Evolutionary conservation across 306 rosid genomes (phyloP).

Genomic region (Prinsepia uniflora): DNA sequence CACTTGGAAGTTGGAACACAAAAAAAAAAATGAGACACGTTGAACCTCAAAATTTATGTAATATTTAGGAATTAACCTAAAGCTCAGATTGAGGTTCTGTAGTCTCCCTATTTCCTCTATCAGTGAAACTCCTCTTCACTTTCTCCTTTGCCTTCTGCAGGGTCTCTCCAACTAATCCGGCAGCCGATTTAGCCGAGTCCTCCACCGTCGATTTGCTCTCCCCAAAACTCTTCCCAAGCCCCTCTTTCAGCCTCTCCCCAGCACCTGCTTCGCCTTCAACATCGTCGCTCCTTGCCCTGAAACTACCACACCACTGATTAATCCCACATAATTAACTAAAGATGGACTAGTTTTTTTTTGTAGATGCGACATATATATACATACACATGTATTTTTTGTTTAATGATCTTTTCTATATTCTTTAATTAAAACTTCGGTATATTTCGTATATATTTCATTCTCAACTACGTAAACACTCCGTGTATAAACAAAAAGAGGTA

Average conservation of each 20-base stretch:
- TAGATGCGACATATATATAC: too few species aligned
- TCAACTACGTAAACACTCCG: too few species aligned
- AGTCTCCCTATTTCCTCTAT: background rate
- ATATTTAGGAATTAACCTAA: background rate
- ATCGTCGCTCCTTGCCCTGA: slow-evolving; percentile 8
- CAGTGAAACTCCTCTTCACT: slow-evolving; percentile 19
- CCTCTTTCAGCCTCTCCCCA: slow-evolving; percentile 32
- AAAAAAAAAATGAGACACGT: background rate
- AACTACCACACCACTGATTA: slow-evolving; percentile 6
- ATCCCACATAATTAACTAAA: background rate
- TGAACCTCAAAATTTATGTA: background rate
- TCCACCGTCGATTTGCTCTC: slow-evolving; percentile 25
- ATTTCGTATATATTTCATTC: too few species aligned
- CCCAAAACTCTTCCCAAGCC: slow-evolving; percentile 26
- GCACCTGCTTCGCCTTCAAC: background rate
- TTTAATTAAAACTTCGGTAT: too few species aligned
- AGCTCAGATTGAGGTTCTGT: background rate
- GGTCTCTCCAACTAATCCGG: slow-evolving; percentile 22
- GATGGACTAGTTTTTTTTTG: too few species aligned
- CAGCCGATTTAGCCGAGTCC: slow-evolving; percentile 35
- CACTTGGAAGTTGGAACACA: too few species aligned
- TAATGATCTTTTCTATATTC: too few species aligned
- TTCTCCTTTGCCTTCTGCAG: slow-evolving; percentile 23
- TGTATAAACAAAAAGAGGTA: too few species aligned
- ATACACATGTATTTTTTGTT: too few species aligned